Conservation (phyloP, 495 filamentous ascomycete species). For the Amniculicola lignicola region DNA sequence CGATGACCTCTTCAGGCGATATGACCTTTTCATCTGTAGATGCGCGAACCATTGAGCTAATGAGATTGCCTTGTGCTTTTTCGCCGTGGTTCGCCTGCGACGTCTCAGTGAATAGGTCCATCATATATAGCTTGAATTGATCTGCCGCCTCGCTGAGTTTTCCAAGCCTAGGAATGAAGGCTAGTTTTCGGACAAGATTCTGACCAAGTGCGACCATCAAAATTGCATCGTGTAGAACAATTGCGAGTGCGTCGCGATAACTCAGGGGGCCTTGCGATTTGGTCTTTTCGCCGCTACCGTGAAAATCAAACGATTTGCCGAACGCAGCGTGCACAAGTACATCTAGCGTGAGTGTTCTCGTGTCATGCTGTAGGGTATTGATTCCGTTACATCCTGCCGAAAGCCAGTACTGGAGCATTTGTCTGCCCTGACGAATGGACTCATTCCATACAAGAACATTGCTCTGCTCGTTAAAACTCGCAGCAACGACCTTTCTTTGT, state of each 20-base stretch:
- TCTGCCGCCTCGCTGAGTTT: background rate
- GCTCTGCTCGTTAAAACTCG: constrained; percentile 34
- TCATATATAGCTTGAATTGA: constrained; percentile 26
- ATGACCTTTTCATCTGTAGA: constrained; percentile 15
- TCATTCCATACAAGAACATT: constrained; percentile 30
- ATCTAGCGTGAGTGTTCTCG: constrained; percentile 25
- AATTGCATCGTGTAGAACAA: constrained; percentile 12
- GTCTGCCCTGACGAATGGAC: constrained; percentile 22
- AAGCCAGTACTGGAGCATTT: constrained; percentile 26
- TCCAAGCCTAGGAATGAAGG: background rate
- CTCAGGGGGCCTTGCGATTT: constrained; percentile 12
- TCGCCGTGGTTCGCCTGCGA: constrained; percentile 23
- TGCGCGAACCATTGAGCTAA: constrained; percentile 28
- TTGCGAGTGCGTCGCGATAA: constrained; percentile 25
- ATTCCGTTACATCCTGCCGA: constrained; percentile 1
- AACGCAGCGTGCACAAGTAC: constrained; percentile 28
- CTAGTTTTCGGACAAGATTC: background rate
- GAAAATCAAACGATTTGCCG: constrained; percentile 21
- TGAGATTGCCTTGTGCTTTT: constrained; percentile 24
- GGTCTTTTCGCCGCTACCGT: background rate
- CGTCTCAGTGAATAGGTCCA: constrained; percentile 23
- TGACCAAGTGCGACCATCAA: background rate
- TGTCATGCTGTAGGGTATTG: constrained; percentile 21
- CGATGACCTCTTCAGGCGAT: constrained; percentile 33
- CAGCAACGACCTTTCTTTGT: constrained; percentile 31